Base-by-base conservation (phyloP, 1,139 yeast species). In the Suhomyces bokatorum region DNA sequence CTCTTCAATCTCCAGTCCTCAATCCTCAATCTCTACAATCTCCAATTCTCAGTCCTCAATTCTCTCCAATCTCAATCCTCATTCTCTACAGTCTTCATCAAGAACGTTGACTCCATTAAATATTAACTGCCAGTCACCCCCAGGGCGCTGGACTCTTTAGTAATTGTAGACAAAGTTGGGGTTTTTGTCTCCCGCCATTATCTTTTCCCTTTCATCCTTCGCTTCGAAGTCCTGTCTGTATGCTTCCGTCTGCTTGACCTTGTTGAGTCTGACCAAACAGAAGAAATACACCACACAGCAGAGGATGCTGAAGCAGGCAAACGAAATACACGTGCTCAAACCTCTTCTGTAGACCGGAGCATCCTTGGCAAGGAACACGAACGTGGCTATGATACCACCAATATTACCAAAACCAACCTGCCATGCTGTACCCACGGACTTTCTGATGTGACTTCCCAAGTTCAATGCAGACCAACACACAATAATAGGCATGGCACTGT, bases 371-470 rank as follows among this genome's bases (percentile, higher is more conserved):
- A 81, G 69, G 68, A 80, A 85, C 24, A 83, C 67, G 57, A 75
- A 85, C 2, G 90, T 80, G 12, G 91, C 72, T 50, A 86, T 78
- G 58, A 86, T 86, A 57, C 93, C 95, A 50, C 95, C 95, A 58
- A 85, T 83, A 64, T 87, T 86, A 51, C 93, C 95, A 60, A 85
- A 85, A 1, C 93, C 95, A 53, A 87, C 78, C 57, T 83, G 87
- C 75, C 83, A 82, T 2, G 87, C 89, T 14, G 89, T 80, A 42
- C 87, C 88, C 16, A 85, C 84, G 29, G 86, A 73, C 54, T 84
- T 82, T 61, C 91, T 73, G 45, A 80, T 67, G 59, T 85, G 91
- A 32, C 91, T 89, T 9, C 85, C 80, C 53, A 80, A 77, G 58
- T 84, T 84, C 59, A 85, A 72, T 13, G 85, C 77, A 14, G 72